phyloP scores from a whole-genome alignment of 257 asterid species.

The Gentiana straminea region DNA sequence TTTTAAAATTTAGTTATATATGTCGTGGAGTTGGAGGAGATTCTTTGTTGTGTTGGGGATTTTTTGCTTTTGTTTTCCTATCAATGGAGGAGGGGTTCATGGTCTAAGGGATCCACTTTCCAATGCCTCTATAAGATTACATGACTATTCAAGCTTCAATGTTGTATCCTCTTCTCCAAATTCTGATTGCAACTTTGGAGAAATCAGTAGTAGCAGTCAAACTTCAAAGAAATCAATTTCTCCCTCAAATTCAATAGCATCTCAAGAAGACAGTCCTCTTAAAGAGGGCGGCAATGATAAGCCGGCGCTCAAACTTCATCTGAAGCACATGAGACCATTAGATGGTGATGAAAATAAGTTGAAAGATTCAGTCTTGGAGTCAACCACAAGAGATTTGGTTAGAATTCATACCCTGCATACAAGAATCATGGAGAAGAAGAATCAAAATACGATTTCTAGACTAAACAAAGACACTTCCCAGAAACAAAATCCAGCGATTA shows the following conservation, averaged over 20 bases:
- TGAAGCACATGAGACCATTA: constrained; percentile 38
- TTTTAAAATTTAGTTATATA: neutral
- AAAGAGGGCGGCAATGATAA: constrained; percentile 14
- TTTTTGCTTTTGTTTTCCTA: constrained; percentile 24
- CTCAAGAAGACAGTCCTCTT: constrained; percentile 9
- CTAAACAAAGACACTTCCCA: constrained; percentile 13
- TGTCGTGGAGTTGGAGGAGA: constrained; percentile 22
- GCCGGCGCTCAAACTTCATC: constrained; percentile 41
- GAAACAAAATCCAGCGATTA: neutral
- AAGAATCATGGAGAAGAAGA: constrained; percentile 52
- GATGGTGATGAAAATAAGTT: constrained; percentile 19
- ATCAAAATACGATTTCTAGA: constrained; percentile 34
- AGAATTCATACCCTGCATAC: constrained; percentile 63
- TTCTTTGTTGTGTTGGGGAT: constrained; percentile 16
- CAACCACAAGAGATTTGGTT: constrained; percentile 47
- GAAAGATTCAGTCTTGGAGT: constrained; percentile 34
- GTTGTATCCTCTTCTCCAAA: constrained; percentile 22
- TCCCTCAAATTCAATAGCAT: neutral
- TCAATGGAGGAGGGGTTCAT: constrained; percentile 17
- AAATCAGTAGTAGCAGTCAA: neutral
- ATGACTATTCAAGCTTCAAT: constrained; percentile 30
- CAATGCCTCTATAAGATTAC: constrained; percentile 33
- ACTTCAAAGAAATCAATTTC: constrained; percentile 4
- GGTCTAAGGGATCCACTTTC: constrained; percentile 15
- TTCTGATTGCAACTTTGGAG: constrained; percentile 26